Evolutionary conservation across 257 asterid genomes (phyloP).

Genomic region (Verbascum thapsus): DNA sequence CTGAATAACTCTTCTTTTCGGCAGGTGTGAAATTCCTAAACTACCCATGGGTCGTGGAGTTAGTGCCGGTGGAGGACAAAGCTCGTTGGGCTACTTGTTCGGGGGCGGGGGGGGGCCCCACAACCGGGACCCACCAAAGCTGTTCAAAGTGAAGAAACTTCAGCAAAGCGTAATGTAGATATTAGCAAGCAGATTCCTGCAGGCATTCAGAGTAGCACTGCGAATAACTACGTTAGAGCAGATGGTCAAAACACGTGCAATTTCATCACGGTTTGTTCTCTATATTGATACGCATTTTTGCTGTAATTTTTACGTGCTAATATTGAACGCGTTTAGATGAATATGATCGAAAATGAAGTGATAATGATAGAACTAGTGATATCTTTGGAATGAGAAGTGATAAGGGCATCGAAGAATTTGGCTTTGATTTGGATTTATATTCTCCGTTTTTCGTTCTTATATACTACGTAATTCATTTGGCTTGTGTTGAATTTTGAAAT

Average conservation of each 20-base stretch:
- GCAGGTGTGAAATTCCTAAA: slow-evolving; percentile 8
- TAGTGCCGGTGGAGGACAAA: slow-evolving; percentile 57
- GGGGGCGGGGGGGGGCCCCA: slow-evolving; percentile 48
- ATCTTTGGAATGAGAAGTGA: background rate
- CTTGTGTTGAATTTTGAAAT: too few species aligned
- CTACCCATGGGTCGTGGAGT: slow-evolving; percentile 53
- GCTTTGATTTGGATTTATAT: background rate
- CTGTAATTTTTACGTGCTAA: background rate
- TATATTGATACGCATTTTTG: background rate
- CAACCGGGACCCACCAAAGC: slow-evolving; percentile 31
- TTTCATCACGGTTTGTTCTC: slow-evolving; percentile 42
- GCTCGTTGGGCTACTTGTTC: slow-evolving; percentile 55
- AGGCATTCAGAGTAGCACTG: slow-evolving; percentile 46
- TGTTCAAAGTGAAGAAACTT: slow-evolving; percentile 41
- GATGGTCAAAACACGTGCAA: slow-evolving; percentile 53
- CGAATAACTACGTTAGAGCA: slow-evolving; percentile 44
- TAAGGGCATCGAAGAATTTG: background rate
- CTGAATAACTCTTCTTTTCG: background rate
- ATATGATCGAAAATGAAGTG: background rate
- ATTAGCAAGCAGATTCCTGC: slow-evolving; percentile 48
- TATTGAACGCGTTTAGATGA: background rate
- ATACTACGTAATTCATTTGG: background rate
- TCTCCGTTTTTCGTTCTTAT: background rate
- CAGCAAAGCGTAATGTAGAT: slow-evolving; percentile 42
- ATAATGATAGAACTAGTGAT: background rate